Evolutionary conservation across 805 yeast genomes (phyloP), one percentile per base, ranked within the genome.

Genomic region (Wickerhamomyces rabaulensis): DNA sequence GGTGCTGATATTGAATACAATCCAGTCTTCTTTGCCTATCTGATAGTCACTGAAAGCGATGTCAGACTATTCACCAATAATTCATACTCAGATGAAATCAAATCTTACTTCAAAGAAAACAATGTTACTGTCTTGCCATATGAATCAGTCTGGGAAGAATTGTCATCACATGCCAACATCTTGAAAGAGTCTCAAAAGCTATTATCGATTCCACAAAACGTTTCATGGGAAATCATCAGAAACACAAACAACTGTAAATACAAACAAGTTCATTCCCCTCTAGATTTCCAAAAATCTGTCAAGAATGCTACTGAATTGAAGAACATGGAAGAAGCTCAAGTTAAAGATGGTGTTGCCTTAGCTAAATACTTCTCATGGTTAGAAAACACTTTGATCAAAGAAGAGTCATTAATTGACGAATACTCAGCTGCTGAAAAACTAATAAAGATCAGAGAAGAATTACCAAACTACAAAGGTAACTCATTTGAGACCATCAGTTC

Each of bases 341-440:
- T 78, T 43, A 84, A 84, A 56, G 98, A 95, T 64, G 94, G 95
- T 2, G 73, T 84, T 37, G 90, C 94, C 0, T 69, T 89, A 26
- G 74, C 80, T 21, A 75, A 85, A 48, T 88, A 82, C 53, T 76
- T 87, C 50, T 78, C 96, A 0, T 94, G 98, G 97, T 67, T 92
- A 22, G 88, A 89, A 53, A 68, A 77, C 42, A 74, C 79, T 51
- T 61, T 87, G 27, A 60, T 65, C 33, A 56, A 56, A 42, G 58
- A 66, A 33, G 70, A 67, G 21, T 58, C 64, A n/a, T 52, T 73
- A 44, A 61, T 86, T 22, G 79, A 78, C 55, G 95, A 87, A 63
- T 79, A 73, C 58, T 78, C 75, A 35, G 92, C 88, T 0, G 83
- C 83, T 3, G 70, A 73, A 54, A 79, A 82, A 55, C 71, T 84